Evolutionary conservation across 148 eudicot genomes (phyloP), one percentile per base, ranked within the genome.

Genomic region (Fagopyrum esculentum): DNA sequence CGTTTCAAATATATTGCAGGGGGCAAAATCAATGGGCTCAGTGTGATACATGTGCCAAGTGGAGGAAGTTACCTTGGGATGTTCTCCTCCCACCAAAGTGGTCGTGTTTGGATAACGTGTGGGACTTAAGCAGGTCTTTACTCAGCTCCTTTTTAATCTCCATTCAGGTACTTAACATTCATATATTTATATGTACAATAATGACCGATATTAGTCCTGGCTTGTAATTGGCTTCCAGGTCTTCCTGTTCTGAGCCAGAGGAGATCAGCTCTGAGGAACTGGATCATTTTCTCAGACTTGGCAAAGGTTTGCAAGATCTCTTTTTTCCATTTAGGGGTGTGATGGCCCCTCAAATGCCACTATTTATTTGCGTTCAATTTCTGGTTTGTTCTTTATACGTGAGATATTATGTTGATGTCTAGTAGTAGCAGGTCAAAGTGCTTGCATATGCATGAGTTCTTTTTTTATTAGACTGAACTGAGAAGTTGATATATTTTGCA

Each of bases 21-120:
- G 88, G 83, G 76, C 90, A 89, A 74, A 93, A 89, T 45, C 98
- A 95, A 80, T 88, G 97, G 96, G 92, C 87, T 76, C 97, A 89
- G 80, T 95, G 98, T 82, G 96, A 92, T 84, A 82, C 77, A 79
- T 95, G 99, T 82, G 81, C 77, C 50, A 89, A 90, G 82, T 90
- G 97, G 97, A 88, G 96, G 83, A 92, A 84, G 84, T 81, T 95
- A 77, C 96, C 96, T 1, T 79, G 78, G 64, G 83, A 90, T 71
- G 78, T 88, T 85, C 91, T 87, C 75, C 86, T 95, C 52, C 90
- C 93, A 74, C 84, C 99, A 74, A 90, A 82, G 75, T 95, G 99
- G 99, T 79, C 87, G 9, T 95, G 99, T 78, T 80, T 82, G 9
- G 91, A 87, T 43, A 95, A 95, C 83, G 71, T 80, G 26, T 89